Percentiles rank a stretch among this genome's conserved stretches.
These are phyloP conservation scores for Solanum chiquidenum DNA, from an alignment of 257 asterid genomes.

Conservation along the genomic window DNA sequence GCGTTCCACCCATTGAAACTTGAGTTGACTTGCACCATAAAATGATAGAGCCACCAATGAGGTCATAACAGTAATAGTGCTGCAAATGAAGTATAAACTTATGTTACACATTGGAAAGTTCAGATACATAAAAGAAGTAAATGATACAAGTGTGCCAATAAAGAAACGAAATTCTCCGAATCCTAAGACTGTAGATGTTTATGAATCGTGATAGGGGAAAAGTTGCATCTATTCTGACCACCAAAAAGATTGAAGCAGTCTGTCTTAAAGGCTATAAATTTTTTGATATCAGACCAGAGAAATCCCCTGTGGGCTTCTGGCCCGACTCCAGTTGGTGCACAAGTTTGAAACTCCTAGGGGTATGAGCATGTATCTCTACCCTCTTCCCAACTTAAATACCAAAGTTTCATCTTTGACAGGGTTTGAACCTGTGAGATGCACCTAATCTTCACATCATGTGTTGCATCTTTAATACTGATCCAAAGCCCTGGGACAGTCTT, in stretches of 20 bases:
- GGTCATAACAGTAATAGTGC: slow-evolving; percentile 90
- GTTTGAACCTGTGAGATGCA: not conserved
- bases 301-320: not conserved
- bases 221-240: not conserved
- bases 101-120: not conserved
- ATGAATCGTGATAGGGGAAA: not conserved
- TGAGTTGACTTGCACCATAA: slow-evolving; percentile 96
- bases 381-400: not conserved
- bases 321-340: not conserved
- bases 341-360: not conserved
- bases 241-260: not conserved
- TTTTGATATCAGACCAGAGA: not conserved
- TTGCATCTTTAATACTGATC: not conserved
- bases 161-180: not conserved
- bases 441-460: not conserved
- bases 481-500: not conserved
- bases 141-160: not conserved
- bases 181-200: not conserved
- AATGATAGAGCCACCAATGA: slow-evolving; percentile 92
- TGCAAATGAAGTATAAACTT: slow-evolving; percentile 18
- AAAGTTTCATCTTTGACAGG: not conserved
- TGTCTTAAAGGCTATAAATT: not conserved
- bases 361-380: not conserved
- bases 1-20: slow-evolving; percentile 96
- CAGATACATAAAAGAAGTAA: not conserved